Evolutionary conservation across 179 eudicot genomes (phyloP).

Genomic region (Nepenthes alata): DNA sequence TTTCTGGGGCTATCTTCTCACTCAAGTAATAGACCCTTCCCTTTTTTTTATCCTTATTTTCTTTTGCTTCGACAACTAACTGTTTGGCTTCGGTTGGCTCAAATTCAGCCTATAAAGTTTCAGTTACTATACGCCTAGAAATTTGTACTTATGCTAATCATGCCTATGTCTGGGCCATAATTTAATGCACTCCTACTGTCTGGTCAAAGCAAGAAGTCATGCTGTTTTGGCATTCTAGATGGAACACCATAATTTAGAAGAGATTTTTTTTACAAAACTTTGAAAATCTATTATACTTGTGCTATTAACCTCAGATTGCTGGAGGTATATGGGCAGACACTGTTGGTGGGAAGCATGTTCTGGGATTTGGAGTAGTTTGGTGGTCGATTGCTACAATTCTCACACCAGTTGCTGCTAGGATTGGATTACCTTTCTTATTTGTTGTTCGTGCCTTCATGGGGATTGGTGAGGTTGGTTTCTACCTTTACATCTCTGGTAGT

Average conservation of each 20-base stretch:
- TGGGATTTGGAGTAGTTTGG: conserved; percentile 92
- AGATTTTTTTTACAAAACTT: not conserved
- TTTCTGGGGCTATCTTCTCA: conserved; percentile 94
- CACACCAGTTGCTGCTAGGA: conserved; percentile 82
- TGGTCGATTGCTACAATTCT: conserved; percentile 89
- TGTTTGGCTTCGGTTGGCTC: too few species aligned
- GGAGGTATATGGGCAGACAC: conserved; percentile 99
- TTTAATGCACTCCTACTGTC: not conserved
- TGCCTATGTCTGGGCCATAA: not conserved
- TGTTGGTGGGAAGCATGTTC: conserved; percentile 79
- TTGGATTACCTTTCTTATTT: conserved; percentile 82
- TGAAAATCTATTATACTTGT: not conserved
- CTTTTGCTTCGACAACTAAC: not conserved
- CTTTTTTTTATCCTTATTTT: not conserved
- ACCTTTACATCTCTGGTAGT: not conserved
- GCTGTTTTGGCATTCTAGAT: not conserved
- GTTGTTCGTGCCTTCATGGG: conserved; percentile 94
- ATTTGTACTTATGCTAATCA: too few species aligned
- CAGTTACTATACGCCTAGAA: too few species aligned
- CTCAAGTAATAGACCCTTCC: conserved; percentile 42
- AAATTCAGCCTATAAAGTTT: too few species aligned
- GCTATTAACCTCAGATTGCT: conserved; percentile 43
- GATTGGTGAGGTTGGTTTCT: conserved; percentile 49
- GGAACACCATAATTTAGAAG: not conserved
- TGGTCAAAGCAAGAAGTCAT: not conserved